Conservation (phyloP, 164 flowering plant species). For the Aristolochia californica region DNA sequence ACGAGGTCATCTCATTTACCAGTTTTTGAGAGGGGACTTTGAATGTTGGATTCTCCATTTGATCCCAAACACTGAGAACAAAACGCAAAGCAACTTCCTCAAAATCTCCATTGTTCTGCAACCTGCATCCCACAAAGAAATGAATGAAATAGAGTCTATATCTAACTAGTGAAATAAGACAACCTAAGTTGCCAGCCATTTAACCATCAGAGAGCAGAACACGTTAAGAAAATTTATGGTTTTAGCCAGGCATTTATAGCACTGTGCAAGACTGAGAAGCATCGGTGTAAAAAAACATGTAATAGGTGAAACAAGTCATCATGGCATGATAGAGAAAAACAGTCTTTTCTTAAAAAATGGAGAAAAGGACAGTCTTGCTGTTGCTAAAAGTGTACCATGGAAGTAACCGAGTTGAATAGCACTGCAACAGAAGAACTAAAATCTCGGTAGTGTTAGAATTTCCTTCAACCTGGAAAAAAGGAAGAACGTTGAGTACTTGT, state of each 20-base stretch:
- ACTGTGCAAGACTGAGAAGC: not conserved
- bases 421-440: conserved; percentile 40
- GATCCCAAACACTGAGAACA: conserved; percentile 43
- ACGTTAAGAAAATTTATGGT: not conserved
- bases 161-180: no score
- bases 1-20: conserved; percentile 19
- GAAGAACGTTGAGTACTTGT: not conserved
- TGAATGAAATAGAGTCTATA: no score
- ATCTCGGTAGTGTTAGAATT: conserved; percentile 26
- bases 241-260: not conserved
- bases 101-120: conserved; percentile 28
- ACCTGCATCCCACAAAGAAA: conserved; percentile 21
- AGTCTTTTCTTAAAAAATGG: no score
- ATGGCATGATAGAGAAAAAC: not conserved
- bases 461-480: conserved; percentile 41
- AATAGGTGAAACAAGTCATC: not conserved
- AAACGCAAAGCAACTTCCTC: conserved; percentile 44
- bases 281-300: not conserved
- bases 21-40: conserved; percentile 17
- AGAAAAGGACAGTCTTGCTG: not conserved
- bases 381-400: conserved; percentile 47
- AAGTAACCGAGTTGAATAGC: conserved; percentile 48
- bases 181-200: not conserved
- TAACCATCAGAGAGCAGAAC: not conserved
- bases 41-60: conserved; percentile 28